Conservation (phyloP, 345 rosid species). For the Conringia planisiliqua region DNA sequence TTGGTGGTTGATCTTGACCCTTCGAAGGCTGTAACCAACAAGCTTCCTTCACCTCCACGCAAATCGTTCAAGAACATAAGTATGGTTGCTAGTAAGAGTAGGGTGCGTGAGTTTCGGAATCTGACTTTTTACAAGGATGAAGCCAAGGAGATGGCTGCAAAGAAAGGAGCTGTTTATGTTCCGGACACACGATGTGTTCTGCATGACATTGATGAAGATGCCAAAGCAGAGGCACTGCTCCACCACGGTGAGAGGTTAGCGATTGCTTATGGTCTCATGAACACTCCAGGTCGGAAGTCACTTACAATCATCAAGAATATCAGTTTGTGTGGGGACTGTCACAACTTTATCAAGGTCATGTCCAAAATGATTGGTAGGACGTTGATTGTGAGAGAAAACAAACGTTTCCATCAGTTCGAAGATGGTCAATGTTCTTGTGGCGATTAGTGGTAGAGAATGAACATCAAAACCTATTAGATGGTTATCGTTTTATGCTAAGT, state of each 20-base stretch:
- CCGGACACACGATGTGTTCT: conserved; percentile 70
- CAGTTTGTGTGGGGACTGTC: conserved; percentile 70
- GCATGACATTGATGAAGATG: conserved; percentile 82
- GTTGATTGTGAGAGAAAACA: conserved; percentile 74
- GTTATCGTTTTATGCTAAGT: too few relatives aligned
- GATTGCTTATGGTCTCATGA: conserved; percentile 74
- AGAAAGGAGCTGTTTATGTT: conserved; percentile 55
- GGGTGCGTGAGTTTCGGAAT: conserved; percentile 53
- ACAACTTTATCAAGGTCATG: conserved; percentile 83
- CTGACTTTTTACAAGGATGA: conserved; percentile 67
- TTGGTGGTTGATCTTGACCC: conserved; percentile 61
- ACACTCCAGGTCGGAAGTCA: conserved; percentile 60
- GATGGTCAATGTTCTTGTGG: conserved; percentile 61
- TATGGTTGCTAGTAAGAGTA: conserved; percentile 68
- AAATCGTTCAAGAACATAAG: conserved; percentile 47
- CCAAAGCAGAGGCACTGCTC: conserved; percentile 72
- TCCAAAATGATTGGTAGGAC: conserved; percentile 70
- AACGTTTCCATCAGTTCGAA: conserved; percentile 69
- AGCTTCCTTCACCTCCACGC: conserved; percentile 54
- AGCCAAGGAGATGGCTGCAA: conserved; percentile 52
- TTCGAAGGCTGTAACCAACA: conserved; percentile 44
- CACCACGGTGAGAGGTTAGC: conserved; percentile 79
- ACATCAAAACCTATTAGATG: too few relatives aligned
- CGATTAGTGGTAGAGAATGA: conserved; percentile 54
- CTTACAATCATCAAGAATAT: conserved; percentile 76